phyloP scores from a whole-genome alignment of 2,329 filamentous ascomycete genomes.

The Fusarium chaquense region DNA sequence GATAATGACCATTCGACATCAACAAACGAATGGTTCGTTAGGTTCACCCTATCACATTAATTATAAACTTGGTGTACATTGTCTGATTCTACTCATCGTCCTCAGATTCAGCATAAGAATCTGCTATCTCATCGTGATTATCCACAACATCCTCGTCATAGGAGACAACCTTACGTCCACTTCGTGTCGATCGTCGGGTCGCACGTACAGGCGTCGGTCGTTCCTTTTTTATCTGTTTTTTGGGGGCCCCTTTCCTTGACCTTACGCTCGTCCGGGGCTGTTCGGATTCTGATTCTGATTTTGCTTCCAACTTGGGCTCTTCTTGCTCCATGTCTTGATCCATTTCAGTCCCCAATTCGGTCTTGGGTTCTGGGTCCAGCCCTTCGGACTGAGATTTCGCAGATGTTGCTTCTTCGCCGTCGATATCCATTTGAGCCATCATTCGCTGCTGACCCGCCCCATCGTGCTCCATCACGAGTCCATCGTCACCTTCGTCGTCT shows the following conservation, averaged over 20 bases:
- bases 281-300: conserved; percentile 17
- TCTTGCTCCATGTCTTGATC: not conserved
- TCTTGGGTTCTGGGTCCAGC: not conserved
- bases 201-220: conserved; percentile 2
- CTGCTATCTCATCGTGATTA: conserved; percentile 27
- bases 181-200: conserved; percentile 39
- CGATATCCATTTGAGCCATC: not conserved
- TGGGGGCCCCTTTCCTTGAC: conserved; percentile 7
- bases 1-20: not conserved
- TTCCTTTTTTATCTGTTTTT: conserved; percentile 9
- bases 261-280: conserved; percentile 8
- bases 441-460: not conserved
- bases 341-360: not conserved
- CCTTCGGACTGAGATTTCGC: not conserved
- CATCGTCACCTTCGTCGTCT: conserved; percentile 54
- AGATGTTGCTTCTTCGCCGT: conserved; percentile 2
- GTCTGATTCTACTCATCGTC: conserved; percentile 3
- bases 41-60: conserved; percentile 9
- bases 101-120: conserved; percentile 22
- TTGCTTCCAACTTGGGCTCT: not conserved
- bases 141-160: conserved; percentile 30
- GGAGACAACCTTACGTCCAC: conserved; percentile 25
- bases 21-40: not conserved
- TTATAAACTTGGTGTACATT: not conserved
- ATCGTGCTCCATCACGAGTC: conserved; percentile 52